phyloP scores from a whole-genome alignment of 331 rosid species.

The Pyracantha coccinea region DNA sequence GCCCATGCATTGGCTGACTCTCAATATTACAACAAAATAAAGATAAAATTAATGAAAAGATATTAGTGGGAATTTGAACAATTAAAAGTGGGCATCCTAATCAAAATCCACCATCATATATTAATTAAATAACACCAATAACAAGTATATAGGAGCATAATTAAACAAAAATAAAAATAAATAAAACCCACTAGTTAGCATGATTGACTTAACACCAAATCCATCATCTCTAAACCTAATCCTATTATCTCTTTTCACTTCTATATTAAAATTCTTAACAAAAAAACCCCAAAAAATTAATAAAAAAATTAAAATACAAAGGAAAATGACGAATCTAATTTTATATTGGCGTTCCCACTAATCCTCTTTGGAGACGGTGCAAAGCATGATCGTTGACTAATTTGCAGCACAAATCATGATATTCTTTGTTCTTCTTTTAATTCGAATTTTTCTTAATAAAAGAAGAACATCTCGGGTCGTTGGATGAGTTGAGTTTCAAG shows the following conservation, averaged over 20 bases:
- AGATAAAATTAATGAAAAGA: no score
- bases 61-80: constrained; percentile 13
- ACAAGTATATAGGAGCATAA: neutral
- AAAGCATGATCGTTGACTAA: constrained; percentile 21
- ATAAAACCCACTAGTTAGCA: constrained; percentile 14
- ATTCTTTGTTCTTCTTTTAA: neutral
- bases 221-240: constrained; percentile 16
- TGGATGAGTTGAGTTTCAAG: constrained; percentile 29
- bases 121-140: neutral
- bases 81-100: constrained; percentile 4
- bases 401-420: neutral
- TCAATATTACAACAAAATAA: no score
- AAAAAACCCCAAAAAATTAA: neutral
- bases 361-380: constrained; percentile 28
- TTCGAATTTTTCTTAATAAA: neutral
- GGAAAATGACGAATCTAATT: constrained; percentile 10
- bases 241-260: neutral
- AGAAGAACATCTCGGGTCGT: neutral
- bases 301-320: neutral
- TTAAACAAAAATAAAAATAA: neutral
- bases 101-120: constrained; percentile 10
- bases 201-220: constrained; percentile 14
- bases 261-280: neutral
- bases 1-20: no score
- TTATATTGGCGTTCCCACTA: constrained; percentile 20